phyloP scores from a whole-genome alignment of 129 eudicot genomes.

The Calendula officinalis region DNA sequence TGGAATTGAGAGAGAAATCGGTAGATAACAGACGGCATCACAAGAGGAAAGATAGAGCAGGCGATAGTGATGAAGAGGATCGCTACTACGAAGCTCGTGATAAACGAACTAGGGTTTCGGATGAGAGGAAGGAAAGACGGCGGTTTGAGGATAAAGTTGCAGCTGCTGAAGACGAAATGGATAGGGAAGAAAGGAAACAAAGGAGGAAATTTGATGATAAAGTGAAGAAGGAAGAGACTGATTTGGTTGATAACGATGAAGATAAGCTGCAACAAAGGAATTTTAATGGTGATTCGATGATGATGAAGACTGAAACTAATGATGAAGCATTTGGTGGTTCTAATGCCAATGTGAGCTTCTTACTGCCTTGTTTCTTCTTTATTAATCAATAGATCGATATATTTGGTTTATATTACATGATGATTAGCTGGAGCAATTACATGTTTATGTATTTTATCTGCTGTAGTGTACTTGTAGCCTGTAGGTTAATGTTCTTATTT shows the following conservation, averaged over 20 bases:
- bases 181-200: slow-evolving; percentile 50
- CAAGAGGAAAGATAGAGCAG: slow-evolving; percentile 64
- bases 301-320: slow-evolving; percentile 38
- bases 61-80: slow-evolving; percentile 63
- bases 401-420: too few species aligned
- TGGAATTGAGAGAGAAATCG: slow-evolving; percentile 39
- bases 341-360: slow-evolving; percentile 58
- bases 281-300: slow-evolving; percentile 13
- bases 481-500: not conserved
- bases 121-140: slow-evolving; percentile 57
- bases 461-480: not conserved
- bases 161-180: slow-evolving; percentile 47
- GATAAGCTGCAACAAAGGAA: not conserved
- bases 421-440: too few species aligned
- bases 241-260: slow-evolving; percentile 15
- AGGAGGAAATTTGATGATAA: slow-evolving; percentile 53
- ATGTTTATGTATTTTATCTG: too few species aligned
- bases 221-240: slow-evolving; percentile 35
- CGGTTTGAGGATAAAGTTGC: slow-evolving; percentile 50
- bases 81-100: slow-evolving; percentile 39
- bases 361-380: not conserved
- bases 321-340: slow-evolving; percentile 46
- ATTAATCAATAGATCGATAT: not conserved
- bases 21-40: slow-evolving; percentile 36
- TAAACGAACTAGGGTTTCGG: slow-evolving; percentile 73